These are phyloP conservation scores for Glarea lozoyensis DNA, from an alignment of 495 filamentous ascomycete genomes.

Conservation along the genomic window DNA sequence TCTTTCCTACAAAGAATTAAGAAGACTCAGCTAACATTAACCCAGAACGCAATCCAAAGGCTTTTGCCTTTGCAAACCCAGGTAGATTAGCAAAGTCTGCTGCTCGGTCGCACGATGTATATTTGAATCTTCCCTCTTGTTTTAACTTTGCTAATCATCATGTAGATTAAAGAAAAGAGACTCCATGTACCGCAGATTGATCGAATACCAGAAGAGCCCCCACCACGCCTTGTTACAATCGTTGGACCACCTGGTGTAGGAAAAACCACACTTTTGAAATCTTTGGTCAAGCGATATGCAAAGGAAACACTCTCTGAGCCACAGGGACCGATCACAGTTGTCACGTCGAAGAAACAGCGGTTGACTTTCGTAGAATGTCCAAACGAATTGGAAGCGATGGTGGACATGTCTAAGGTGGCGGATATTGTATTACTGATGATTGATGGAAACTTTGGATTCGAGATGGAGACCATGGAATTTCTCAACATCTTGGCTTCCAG, in stretches of 20 bases:
- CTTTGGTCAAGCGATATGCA: slow-evolving; percentile 85
- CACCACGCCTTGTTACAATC: slow-evolving; percentile 81
- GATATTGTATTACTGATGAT: slow-evolving; percentile 97
- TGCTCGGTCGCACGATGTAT: slow-evolving; percentile 82
- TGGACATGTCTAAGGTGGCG: slow-evolving; percentile 91
- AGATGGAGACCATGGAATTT: slow-evolving; percentile 99
- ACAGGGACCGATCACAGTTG: slow-evolving; percentile 84
- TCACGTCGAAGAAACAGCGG: slow-evolving; percentile 86
- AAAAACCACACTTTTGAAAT: slow-evolving; percentile 62
- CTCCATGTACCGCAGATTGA: slow-evolving; percentile 94
- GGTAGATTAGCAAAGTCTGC: slow-evolving; percentile 78
- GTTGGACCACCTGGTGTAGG: slow-evolving; percentile 89
- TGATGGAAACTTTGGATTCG: slow-evolving; percentile 95
- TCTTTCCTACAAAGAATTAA: not conserved
- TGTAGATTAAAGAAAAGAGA: slow-evolving; percentile 90
- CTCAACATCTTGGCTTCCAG: slow-evolving; percentile 80
- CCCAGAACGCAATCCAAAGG: slow-evolving; percentile 77
- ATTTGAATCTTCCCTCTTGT: not conserved
- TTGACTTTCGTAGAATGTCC: slow-evolving; percentile 96
- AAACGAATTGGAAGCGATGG: slow-evolving; percentile 87
- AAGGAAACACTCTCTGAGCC: slow-evolving; percentile 90
- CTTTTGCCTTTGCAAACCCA: slow-evolving; percentile 78
- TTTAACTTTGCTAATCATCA: slow-evolving; percentile 1
- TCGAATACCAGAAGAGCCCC: slow-evolving; percentile 89
- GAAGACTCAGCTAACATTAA: not conserved